Evolutionary conservation across 257 asterid species (phyloP).

Genomic region (Nyctanthes arbortristis): DNA sequence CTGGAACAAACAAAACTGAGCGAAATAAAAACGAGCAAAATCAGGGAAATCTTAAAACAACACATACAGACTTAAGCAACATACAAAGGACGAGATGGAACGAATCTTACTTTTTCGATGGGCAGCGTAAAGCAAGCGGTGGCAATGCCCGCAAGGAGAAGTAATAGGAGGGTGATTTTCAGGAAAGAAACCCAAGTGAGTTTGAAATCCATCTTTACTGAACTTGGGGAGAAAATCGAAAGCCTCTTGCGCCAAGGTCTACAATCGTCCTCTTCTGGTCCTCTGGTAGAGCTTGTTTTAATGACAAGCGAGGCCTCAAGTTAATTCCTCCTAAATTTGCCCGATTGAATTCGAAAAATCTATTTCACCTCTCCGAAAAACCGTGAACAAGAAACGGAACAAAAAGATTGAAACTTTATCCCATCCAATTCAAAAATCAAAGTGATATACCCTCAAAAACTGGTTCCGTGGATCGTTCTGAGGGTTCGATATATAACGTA

Average conservation of each 20-base stretch:
- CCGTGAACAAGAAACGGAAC: neutral
- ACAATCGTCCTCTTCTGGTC: conserved; percentile 66
- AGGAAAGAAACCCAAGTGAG: conserved; percentile 64
- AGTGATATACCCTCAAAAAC: conserved; percentile 22
- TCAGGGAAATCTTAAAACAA: neutral
- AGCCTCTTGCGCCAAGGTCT: conserved; percentile 86
- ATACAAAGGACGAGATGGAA: neutral
- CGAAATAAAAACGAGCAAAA: neutral
- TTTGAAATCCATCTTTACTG: conserved; percentile 59
- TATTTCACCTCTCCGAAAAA: no score
- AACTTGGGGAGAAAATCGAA: conserved; percentile 41
- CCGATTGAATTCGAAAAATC: conserved; percentile 52
- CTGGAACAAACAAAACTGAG: neutral
- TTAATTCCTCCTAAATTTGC: conserved; percentile 77
- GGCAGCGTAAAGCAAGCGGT: conserved; percentile 92
- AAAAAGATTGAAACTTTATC: conserved; percentile 15
- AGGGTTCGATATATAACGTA: neutral
- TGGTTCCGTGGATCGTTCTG: neutral
- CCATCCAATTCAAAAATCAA: conserved; percentile 24
- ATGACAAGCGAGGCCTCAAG: conserved; percentile 87
- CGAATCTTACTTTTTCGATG: conserved; percentile 62
- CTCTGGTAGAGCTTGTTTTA: conserved; percentile 68
- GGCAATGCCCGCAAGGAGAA: conserved; percentile 61
- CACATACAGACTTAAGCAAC: conserved; percentile 1
- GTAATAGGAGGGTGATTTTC: conserved; percentile 53